Conservation (phyloP, 306 rosid genomes). For the Delonix regia region DNA sequence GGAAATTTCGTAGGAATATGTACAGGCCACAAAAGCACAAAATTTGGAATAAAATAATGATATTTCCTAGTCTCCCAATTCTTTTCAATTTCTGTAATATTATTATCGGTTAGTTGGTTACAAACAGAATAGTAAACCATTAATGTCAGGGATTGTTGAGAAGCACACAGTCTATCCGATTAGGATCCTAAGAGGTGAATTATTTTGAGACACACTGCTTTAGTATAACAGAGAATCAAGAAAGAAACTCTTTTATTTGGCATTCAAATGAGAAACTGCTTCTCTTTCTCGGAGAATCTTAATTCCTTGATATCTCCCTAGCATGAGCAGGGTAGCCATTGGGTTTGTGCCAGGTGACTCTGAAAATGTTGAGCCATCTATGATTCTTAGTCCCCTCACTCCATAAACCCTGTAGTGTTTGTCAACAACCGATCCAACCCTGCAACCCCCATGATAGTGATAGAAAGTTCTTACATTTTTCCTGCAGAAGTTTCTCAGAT, state of each 20-base stretch:
- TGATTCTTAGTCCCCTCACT: conserved; percentile 51
- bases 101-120: neutral
- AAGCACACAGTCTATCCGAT: conserved; percentile 7
- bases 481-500: conserved; percentile 52
- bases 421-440: conserved; percentile 63
- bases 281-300: conserved; percentile 53
- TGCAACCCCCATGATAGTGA: conserved; percentile 80
- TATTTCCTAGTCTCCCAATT: neutral
- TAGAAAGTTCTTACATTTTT: conserved; percentile 63
- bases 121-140: neutral
- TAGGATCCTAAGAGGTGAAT: conserved; percentile 23
- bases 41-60: conserved; percentile 24
- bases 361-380: conserved; percentile 73
- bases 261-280: conserved; percentile 8
- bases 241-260: conserved; percentile 5
- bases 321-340: conserved; percentile 74
- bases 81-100: neutral
- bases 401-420: conserved; percentile 58
- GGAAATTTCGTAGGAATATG: conserved; percentile 1
- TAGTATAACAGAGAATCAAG: neutral
- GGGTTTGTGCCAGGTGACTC: conserved; percentile 85
- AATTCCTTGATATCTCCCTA: conserved; percentile 79
- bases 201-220: conserved; percentile 26
- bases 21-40: conserved; percentile 26
- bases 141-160: neutral